phyloP scores from a whole-genome alignment of 2,329 filamentous ascomycete species.

The Westerdykella ornata region DNA sequence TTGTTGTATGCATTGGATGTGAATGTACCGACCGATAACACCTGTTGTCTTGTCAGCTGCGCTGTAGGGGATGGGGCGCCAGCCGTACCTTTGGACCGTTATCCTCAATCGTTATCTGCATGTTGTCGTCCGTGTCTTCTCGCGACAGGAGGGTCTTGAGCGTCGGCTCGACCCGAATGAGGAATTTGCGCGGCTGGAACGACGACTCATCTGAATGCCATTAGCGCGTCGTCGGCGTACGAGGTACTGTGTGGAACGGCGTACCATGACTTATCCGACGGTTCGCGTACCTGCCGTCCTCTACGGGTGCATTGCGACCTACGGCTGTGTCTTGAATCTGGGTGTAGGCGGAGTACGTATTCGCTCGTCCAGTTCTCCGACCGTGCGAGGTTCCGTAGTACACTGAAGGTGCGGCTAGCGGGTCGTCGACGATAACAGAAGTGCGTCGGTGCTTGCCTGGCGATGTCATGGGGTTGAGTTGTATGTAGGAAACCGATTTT shows the following conservation, averaged over 20 bases:
- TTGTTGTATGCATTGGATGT: conserved; percentile 79
- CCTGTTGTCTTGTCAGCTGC: conserved; percentile 44
- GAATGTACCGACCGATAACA: conserved; percentile 75
- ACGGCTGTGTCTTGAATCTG: conserved; percentile 2
- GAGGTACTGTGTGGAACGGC: conserved; percentile 3
- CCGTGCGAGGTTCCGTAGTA: conserved; percentile 54
- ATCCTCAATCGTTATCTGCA: conserved; percentile 97
- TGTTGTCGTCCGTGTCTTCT: conserved; percentile 90
- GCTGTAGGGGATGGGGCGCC: neutral
- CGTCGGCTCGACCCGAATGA: conserved; percentile 80
- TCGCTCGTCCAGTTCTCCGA: conserved; percentile 43
- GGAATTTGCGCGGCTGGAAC: conserved; percentile 66
- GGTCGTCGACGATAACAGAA: conserved; percentile 44
- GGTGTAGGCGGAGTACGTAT: conserved; percentile 48
- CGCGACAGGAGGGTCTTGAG: conserved; percentile 70
- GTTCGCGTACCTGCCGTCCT: conserved; percentile 22
- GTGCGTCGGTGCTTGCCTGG: conserved; percentile 35
- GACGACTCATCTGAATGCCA: conserved; percentile 61
- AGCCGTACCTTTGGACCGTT: conserved; percentile 71
- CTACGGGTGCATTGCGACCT: conserved; percentile 26
- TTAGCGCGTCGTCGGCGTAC: conserved; percentile 8
- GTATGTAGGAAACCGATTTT: conserved; percentile 6
- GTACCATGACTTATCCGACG: conserved; percentile 37
- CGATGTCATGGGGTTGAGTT: conserved; percentile 33
- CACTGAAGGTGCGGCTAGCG: conserved; percentile 51